Conservation (phyloP, 768 basidiomycete genomes). For the Thelephora ganbajun region DNA sequence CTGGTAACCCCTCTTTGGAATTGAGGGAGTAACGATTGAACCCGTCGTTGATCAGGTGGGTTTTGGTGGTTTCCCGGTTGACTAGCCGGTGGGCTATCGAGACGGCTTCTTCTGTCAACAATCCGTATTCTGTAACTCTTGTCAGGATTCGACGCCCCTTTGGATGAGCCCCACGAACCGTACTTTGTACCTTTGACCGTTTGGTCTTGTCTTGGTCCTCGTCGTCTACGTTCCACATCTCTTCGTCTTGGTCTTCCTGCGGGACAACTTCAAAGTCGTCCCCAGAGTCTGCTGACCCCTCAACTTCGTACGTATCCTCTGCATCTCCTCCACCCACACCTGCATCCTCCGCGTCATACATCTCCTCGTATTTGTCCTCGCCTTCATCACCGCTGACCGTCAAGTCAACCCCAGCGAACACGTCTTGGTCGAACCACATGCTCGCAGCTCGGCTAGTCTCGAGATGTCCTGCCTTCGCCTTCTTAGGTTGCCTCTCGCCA, state of each 20-base stretch:
- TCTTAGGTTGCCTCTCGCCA: slow-evolving; percentile 26
- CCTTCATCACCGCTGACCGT: slow-evolving; percentile 29
- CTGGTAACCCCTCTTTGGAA: slow-evolving; percentile 80
- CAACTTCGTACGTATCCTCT: slow-evolving; percentile 11
- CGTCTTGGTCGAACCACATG: slow-evolving; percentile 92
- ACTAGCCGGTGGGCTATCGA: slow-evolving; percentile 84
- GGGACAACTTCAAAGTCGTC: slow-evolving; percentile 49
- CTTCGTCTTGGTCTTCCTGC: slow-evolving; percentile 45
- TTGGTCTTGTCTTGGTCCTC: slow-evolving; percentile 63
- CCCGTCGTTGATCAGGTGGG: slow-evolving; percentile 84
- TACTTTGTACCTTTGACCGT: slow-evolving; percentile 53
- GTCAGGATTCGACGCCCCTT: background rate
- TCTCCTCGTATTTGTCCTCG: slow-evolving; percentile 22
- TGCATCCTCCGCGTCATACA: slow-evolving; percentile 17
- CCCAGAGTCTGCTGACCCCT: background rate
- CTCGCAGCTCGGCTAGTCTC: slow-evolving; percentile 43
- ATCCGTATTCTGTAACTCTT: slow-evolving; percentile 47
- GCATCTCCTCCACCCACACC: slow-evolving; percentile 18
- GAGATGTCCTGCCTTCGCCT: slow-evolving; percentile 29
- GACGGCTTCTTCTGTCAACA: slow-evolving; percentile 81
- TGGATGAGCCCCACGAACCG: slow-evolving; percentile 11
- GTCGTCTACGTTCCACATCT: slow-evolving; percentile 72
- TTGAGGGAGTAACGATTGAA: slow-evolving; percentile 91
- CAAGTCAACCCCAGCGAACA: slow-evolving; percentile 53
- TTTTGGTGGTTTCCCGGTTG: slow-evolving; percentile 80